These are phyloP conservation scores for Tolypocladium tropicale DNA, from an alignment of 2,329 filamentous ascomycete species.

Conservation along the genomic window DNA sequence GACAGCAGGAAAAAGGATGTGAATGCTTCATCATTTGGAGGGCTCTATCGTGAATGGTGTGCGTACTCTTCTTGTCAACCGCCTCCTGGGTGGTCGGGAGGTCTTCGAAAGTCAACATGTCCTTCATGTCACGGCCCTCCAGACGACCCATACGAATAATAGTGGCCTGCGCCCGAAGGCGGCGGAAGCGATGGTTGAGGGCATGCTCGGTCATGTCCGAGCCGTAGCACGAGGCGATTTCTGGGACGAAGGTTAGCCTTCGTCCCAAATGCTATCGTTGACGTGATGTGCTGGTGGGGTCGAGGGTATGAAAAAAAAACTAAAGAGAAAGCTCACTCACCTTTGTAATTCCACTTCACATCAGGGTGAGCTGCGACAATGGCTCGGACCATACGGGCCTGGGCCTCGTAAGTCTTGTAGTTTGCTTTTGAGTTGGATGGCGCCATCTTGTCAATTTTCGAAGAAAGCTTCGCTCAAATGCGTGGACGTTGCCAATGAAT, in stretches of 20 bases:
- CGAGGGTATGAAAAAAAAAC: not conserved
- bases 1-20: not conserved
- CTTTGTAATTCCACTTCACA: constrained; percentile 49
- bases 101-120: constrained; percentile 24
- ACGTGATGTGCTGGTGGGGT: not conserved
- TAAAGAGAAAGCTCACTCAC: constrained; percentile 29
- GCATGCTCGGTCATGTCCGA: constrained; percentile 37
- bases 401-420: constrained; percentile 50
- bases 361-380: constrained; percentile 47
- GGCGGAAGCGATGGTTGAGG: constrained; percentile 42
- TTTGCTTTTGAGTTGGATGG: constrained; percentile 33
- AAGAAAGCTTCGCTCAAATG: too few species aligned
- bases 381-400: constrained; percentile 49
- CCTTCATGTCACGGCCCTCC: constrained; percentile 29
- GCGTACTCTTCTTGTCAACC: constrained; percentile 31
- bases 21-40: too few species aligned
- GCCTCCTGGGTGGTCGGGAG: constrained; percentile 27
- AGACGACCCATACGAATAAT: constrained; percentile 25
- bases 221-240: constrained; percentile 36
- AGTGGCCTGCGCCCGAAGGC: constrained; percentile 30
- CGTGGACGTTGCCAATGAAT: not conserved
- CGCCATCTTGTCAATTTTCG: constrained; percentile 27
- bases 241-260: constrained; percentile 28
- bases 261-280: constrained; percentile 9
- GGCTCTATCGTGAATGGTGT: too few species aligned